A percentile compares a stretch with the other conserved stretches of the same genome.
Evolutionary conservation across 352 stramenopile species (phyloP).

Genomic region (Peronospora farinosa): DNA sequence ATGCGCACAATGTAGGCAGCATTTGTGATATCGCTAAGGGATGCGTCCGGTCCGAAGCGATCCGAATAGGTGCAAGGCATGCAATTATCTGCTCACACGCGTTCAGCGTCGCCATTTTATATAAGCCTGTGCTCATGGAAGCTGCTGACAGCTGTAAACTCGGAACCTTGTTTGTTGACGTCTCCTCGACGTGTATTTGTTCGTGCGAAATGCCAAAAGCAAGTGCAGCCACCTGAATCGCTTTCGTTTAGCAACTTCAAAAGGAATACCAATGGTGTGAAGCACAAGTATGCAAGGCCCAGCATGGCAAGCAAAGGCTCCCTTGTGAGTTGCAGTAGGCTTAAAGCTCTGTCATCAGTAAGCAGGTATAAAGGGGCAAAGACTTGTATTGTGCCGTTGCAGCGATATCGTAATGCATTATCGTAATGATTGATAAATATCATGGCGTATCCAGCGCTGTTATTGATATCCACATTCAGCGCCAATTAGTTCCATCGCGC

Average conservation of each 20-base stretch:
- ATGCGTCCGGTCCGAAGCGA: slow-evolving; percentile 59
- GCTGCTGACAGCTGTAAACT: slow-evolving; percentile 92
- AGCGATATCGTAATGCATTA: slow-evolving; percentile 91
- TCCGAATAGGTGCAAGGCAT: slow-evolving; percentile 84
- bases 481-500: slow-evolving; percentile 77
- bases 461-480: slow-evolving; percentile 90
- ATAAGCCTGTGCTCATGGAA: slow-evolving; percentile 94
- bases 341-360: too few species aligned
- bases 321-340: too few species aligned
- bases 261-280: too few species aligned
- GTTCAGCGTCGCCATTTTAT: slow-evolving; percentile 95
- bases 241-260: too few species aligned
- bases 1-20: slow-evolving; percentile 90
- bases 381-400: too few species aligned
- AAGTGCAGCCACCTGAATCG: slow-evolving; percentile 83
- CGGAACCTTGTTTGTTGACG: slow-evolving; percentile 91
- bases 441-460: slow-evolving; percentile 92
- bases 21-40: slow-evolving; percentile 79
- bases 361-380: too few species aligned
- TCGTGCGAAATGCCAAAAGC: slow-evolving; percentile 90
- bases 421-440: slow-evolving; percentile 94
- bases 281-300: too few species aligned
- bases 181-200: slow-evolving; percentile 92
- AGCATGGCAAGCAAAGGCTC: too few species aligned
- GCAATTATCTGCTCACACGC: slow-evolving; percentile 93